These are phyloP conservation scores for Pinus tabuliformis DNA, from an alignment of 75 land plant species.

Conservation along the genomic window DNA sequence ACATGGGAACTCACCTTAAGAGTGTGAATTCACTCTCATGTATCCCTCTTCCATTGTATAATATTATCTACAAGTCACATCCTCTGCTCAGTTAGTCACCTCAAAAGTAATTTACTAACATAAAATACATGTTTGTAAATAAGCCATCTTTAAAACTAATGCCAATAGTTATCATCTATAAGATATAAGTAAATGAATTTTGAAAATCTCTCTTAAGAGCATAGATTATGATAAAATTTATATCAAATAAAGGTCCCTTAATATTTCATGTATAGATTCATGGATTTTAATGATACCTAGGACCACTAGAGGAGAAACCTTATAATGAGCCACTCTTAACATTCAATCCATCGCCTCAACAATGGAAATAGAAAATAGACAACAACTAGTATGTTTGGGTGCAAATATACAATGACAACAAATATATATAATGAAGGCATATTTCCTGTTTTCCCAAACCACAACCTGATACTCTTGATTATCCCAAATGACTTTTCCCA, in stretches of 20 bases:
- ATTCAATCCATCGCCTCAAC: conserved; percentile 89
- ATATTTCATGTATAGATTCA: background rate
- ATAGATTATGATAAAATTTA: too few relatives aligned
- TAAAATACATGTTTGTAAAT: background rate
- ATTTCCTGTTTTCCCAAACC: conserved; percentile 48
- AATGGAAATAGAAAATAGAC: conserved; percentile 81
- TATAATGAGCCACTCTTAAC: conserved; percentile 78
- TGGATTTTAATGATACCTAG: conserved; percentile 44
- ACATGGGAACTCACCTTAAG: conserved; percentile 61
- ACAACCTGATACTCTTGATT: conserved; percentile 35
- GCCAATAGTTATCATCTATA: background rate
- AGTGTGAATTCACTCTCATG: conserved; percentile 88
- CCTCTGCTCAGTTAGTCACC: background rate
- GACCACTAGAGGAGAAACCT: conserved; percentile 96
- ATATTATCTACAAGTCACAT: conserved; percentile 60
- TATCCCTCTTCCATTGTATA: conserved; percentile 96
- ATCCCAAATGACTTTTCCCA: conserved; percentile 24
- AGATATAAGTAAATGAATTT: background rate
- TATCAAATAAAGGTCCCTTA: background rate
- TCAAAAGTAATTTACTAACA: background rate
- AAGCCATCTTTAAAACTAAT: background rate
- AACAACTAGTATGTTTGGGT: conserved; percentile 61
- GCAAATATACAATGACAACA: conserved; percentile 58
- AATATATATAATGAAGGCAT: conserved; percentile 74
- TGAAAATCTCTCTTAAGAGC: too few relatives aligned